These are phyloP conservation scores for Leccinum ponderosum DNA, from an alignment of 1,284 basidiomycete genomes.

Conservation along the genomic window DNA sequence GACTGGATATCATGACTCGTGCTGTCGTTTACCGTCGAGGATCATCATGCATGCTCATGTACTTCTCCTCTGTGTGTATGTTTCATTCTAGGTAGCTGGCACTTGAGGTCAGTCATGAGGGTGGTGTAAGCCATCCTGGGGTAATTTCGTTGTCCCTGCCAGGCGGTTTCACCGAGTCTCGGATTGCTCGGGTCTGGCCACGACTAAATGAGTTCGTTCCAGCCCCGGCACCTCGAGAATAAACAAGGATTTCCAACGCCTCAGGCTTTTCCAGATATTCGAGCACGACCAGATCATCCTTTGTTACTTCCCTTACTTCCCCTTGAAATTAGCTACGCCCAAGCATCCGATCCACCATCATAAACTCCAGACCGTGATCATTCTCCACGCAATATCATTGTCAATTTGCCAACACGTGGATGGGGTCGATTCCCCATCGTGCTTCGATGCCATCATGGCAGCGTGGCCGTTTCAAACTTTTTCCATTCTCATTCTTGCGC, in stretches of 20 bases:
- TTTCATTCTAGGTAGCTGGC: too few species aligned
- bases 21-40: too few species aligned
- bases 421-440: background rate
- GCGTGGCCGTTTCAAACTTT: constrained; percentile 3
- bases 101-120: too few species aligned
- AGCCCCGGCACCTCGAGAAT: background rate
- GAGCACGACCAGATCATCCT: background rate
- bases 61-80: too few species aligned
- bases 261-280: background rate
- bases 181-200: too few species aligned
- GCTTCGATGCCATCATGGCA: background rate
- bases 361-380: background rate
- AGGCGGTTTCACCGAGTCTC: too few species aligned
- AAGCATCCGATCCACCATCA: background rate
- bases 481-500: background rate
- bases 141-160: too few species aligned
- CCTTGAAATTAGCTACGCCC: background rate
- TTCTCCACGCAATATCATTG: background rate
- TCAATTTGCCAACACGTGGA: constrained; percentile 3
- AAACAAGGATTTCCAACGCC: background rate
- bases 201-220: background rate
- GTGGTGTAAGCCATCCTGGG: too few species aligned
- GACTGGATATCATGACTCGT: too few species aligned
- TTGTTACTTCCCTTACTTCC: background rate
- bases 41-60: too few species aligned